Percentiles rank a stretch among this genome's conserved stretches.
Conservation (phyloP, 139 green algal genomes). For the Axilococcus clingmanii region DNA sequence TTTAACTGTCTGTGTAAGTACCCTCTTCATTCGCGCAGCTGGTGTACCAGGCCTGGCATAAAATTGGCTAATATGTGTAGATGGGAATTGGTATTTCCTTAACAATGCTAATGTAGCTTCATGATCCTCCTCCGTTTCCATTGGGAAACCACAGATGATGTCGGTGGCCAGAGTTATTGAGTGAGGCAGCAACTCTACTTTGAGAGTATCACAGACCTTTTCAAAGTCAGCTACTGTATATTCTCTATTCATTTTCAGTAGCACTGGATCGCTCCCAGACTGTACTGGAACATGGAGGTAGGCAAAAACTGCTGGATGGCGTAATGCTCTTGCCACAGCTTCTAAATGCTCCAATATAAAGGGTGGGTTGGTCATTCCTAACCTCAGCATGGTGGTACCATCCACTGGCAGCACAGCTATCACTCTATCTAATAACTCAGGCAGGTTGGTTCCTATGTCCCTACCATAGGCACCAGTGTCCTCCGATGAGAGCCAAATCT, state of each 20-base stretch:
- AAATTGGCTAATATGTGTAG: conserved; percentile 88
- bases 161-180: conserved; percentile 89
- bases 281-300: conserved; percentile 93
- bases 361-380: conserved; percentile 94
- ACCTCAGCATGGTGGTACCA: conserved; percentile 57
- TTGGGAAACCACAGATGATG: conserved; percentile 74
- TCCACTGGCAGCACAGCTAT: conserved; percentile 63
- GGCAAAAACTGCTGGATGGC: conserved; percentile 65
- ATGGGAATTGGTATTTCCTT: conserved; percentile 65
- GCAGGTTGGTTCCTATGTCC: conserved; percentile 70
- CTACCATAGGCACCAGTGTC: conserved; percentile 84
- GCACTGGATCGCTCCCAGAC: conserved; percentile 64
- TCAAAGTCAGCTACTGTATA: conserved; percentile 76
- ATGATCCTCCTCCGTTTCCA: conserved; percentile 72
- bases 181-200: conserved; percentile 44
- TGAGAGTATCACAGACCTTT: conserved; percentile 63
- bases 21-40: conserved; percentile 75
- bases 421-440: conserved; percentile 51
- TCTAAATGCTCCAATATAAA: conserved; percentile 85
- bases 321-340: conserved; percentile 36
- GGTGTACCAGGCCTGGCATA: conserved; percentile 82
- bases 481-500: conserved; percentile 89
- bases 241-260: conserved; percentile 83
- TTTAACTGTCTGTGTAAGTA: conserved; percentile 36
- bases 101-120: conserved; percentile 68